Conservation (phyloP, 2,329 filamentous ascomycete species). For the Hypocrella siamensis region DNA sequence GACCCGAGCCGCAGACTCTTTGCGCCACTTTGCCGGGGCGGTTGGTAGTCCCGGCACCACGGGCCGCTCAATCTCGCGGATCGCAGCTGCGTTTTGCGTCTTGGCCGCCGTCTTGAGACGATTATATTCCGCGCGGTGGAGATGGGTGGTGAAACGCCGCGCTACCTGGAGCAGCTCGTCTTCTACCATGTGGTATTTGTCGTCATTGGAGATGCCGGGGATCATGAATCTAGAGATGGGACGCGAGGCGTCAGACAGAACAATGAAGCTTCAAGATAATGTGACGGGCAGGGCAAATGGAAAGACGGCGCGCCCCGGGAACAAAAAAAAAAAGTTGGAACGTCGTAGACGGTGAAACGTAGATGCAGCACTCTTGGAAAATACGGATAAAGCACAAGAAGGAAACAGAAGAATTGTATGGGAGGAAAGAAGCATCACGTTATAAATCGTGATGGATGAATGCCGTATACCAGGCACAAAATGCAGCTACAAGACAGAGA, state of each 20-base stretch:
- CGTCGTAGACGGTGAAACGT: too few species aligned
- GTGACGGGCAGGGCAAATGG: too few species aligned
- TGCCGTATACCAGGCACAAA: background rate
- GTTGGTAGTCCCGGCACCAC: constrained; percentile 23
- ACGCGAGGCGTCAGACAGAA: too few species aligned
- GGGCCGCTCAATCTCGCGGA: constrained; percentile 34
- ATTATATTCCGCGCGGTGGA: constrained; percentile 65
- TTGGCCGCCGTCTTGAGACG: constrained; percentile 44
- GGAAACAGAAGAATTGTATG: too few species aligned
- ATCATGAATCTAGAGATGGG: constrained; percentile 57
- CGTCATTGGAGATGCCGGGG: constrained; percentile 49
- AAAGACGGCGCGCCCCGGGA: too few species aligned
- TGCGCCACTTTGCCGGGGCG: constrained; percentile 9
- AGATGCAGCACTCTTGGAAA: too few species aligned
- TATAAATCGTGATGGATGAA: too few species aligned
- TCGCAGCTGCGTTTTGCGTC: constrained; percentile 35
- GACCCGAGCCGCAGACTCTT: constrained; percentile 7
- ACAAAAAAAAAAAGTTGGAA: too few species aligned
- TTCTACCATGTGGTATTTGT: constrained; percentile 69
- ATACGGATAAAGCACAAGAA: too few species aligned
- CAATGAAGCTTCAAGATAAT: too few species aligned
- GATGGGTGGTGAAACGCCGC: constrained; percentile 53
- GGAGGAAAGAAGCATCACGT: too few species aligned
- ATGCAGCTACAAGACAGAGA: background rate
- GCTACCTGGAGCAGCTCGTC: constrained; percentile 60